Evolutionary conservation across 306 rosid species (phyloP).

Genomic region (Lathyrus sativus): DNA sequence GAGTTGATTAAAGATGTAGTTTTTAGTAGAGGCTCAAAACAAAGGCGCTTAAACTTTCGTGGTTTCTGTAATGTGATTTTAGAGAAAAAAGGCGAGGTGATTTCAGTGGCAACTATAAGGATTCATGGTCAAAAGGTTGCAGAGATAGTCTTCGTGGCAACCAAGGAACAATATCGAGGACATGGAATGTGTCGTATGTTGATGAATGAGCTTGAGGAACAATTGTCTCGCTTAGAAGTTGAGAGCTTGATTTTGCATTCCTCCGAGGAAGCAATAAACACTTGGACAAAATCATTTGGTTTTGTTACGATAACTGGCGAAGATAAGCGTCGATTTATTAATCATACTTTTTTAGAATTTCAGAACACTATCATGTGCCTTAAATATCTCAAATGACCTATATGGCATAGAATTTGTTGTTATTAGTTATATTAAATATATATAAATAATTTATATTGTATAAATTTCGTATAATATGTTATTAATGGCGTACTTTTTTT

Average conservation of each 20-base stretch:
- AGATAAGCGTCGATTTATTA: slow-evolving; percentile 37
- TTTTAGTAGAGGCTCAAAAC: slow-evolving; percentile 51
- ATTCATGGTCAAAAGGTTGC: slow-evolving; percentile 51
- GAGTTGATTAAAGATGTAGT: slow-evolving; percentile 49
- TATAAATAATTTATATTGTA: neutral
- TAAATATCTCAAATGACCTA: slow-evolving; percentile 33
- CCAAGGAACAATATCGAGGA: slow-evolving; percentile 44
- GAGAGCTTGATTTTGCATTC: slow-evolving; percentile 62
- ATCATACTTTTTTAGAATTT: slow-evolving; percentile 47
- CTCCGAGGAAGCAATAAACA: slow-evolving; percentile 32
- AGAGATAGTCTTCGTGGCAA: slow-evolving; percentile 73
- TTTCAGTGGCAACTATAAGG: slow-evolving; percentile 54
- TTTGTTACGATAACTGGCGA: slow-evolving; percentile 44
- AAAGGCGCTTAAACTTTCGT: slow-evolving; percentile 44
- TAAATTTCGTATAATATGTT: neutral
- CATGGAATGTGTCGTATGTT: slow-evolving; percentile 57
- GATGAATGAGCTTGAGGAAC: slow-evolving; percentile 62
- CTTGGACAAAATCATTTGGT: slow-evolving; percentile 66
- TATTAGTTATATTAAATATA: neutral
- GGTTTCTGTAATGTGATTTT: slow-evolving; percentile 61
- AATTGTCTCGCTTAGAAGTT: slow-evolving; percentile 51
- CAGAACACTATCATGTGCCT: slow-evolving; percentile 56
- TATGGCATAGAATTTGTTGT: neutral
- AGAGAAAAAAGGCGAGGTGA: slow-evolving; percentile 50
- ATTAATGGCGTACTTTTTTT: too few relatives aligned